Conservation (phyloP, 2,329 filamentous ascomycete species). For the Cladosporium colombiae region DNA sequence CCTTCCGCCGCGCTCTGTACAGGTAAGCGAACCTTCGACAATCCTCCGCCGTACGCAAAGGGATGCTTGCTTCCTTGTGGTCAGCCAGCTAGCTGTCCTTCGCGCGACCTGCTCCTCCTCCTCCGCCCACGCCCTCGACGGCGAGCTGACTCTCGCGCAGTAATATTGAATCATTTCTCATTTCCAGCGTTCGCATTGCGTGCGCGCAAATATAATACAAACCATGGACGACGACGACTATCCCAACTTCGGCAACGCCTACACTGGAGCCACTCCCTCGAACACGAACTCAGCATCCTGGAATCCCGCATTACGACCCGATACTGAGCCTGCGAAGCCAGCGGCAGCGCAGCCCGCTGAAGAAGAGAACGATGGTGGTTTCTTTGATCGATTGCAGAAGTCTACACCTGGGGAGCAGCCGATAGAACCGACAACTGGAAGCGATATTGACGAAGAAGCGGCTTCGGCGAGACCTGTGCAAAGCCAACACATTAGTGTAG, state of each 20-base stretch:
- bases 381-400: conserved; percentile 39
- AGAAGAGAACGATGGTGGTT: conserved; percentile 35
- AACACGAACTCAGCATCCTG: conserved; percentile 13
- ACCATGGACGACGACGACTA: conserved; percentile 36
- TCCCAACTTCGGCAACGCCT: conserved; percentile 45
- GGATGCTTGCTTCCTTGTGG: conserved; percentile 2
- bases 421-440: not conserved
- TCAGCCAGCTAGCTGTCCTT: conserved; percentile 15
- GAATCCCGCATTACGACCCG: conserved; percentile 14
- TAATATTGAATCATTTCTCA: conserved; percentile 3
- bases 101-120: not conserved
- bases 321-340: conserved; percentile 3
- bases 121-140: conserved; percentile 1
- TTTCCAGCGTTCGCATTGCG: conserved; percentile 9
- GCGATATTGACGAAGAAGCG: conserved; percentile 1
- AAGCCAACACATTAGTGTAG: conserved; percentile 21
- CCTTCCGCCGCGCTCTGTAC: conserved; percentile 9
- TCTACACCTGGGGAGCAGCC: conserved; percentile 28
- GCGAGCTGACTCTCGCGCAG: conserved; percentile 16
- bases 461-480: conserved; percentile 12
- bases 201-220: conserved; percentile 11
- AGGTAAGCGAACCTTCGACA: conserved; percentile 1
- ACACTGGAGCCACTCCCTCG: conserved; percentile 28
- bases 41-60: conserved; percentile 2
- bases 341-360: conserved; percentile 20